A percentile compares a stretch with the other conserved stretches of the same genome.
Conservation (phyloP, 2,329 filamentous ascomycete genomes). For the Lasiodiplodia hormozganensis region DNA sequence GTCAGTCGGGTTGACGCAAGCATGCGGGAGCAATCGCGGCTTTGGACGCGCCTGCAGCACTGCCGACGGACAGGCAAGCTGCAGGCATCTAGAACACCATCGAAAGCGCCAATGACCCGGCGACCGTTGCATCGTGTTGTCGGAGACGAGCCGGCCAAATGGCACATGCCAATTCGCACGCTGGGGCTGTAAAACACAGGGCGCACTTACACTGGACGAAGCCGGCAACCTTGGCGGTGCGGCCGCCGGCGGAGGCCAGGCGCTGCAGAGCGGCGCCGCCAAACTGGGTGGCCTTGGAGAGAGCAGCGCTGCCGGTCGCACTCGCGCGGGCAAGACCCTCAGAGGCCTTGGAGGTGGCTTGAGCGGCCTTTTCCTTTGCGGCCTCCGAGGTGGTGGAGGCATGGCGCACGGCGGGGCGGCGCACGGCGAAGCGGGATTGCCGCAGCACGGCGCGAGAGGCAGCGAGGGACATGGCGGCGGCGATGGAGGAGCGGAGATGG, state of each 20-base stretch:
- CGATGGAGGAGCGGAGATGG: slow-evolving; percentile 35
- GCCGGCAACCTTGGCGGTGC: slow-evolving; percentile 77
- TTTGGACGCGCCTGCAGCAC: slow-evolving; percentile 18
- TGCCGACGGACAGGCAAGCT: slow-evolving; percentile 3
- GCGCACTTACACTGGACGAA: slow-evolving; percentile 82
- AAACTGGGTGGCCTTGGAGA: slow-evolving; percentile 68
- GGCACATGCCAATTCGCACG: slow-evolving; percentile 7
- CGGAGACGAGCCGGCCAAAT: background rate
- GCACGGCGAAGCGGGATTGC: slow-evolving; percentile 51
- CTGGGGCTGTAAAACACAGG: background rate
- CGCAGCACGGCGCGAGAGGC: slow-evolving; percentile 55
- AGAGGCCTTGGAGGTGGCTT: slow-evolving; percentile 68
- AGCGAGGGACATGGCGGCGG: slow-evolving; percentile 55
- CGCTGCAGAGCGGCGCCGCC: slow-evolving; percentile 63
- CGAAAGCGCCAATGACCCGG: slow-evolving; percentile 22
- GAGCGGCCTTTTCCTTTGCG: slow-evolving; percentile 54
- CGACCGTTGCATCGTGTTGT: background rate
- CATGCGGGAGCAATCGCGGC: background rate
- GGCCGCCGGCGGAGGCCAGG: slow-evolving; percentile 79
- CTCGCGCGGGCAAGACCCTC: slow-evolving; percentile 84
- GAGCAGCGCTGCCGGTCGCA: slow-evolving; percentile 78
- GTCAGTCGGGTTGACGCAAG: slow-evolving; percentile 32
- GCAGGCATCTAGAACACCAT: slow-evolving; percentile 24
- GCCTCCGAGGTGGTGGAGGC: slow-evolving; percentile 58
- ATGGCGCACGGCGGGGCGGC: slow-evolving; percentile 54